Percentiles rank a stretch among this genome's conserved stretches.
These are phyloP conservation scores for Fusarium pseudocircinatum DNA, from an alignment of 2,329 filamentous ascomycete species.

Conservation along the genomic window DNA sequence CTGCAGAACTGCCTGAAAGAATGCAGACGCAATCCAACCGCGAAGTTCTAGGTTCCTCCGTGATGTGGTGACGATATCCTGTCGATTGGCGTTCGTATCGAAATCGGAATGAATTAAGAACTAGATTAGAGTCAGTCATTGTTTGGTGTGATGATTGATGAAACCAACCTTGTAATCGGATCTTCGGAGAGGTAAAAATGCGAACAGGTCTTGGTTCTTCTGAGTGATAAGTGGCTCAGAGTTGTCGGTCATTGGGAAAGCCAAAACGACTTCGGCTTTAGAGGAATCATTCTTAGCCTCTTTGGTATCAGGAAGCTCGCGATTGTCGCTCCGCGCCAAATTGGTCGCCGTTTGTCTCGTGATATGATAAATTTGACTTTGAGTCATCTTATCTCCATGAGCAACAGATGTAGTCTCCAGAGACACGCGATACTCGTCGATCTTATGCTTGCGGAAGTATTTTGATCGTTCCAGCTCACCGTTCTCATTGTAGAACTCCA, in stretches of 20 bases:
- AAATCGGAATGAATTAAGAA: neutral
- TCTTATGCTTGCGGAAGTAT: neutral
- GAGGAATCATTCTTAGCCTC: neutral
- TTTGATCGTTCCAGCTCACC: neutral
- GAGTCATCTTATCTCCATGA: neutral
- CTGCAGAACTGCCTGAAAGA: constrained; percentile 3
- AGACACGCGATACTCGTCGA: neutral
- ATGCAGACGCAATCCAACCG: neutral
- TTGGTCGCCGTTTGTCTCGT: neutral
- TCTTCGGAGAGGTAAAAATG: neutral
- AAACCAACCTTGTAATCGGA: neutral
- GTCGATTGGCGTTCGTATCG: neutral
- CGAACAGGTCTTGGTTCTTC: neutral
- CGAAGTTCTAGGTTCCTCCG: neutral
- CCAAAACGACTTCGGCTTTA: neutral
- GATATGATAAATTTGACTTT: constrained; percentile 17
- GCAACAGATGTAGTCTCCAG: neutral
- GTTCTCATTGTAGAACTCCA: neutral
- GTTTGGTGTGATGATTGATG: fast-evolving
- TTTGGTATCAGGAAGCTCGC: neutral
- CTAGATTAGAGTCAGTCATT: fast-evolving
- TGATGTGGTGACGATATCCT: neutral
- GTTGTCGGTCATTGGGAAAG: constrained; percentile 18
- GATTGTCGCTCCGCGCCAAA: neutral
- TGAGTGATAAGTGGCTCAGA: neutral